Conservation (phyloP, 352 stramenopile species). For the Phytopythium delawarense region DNA sequence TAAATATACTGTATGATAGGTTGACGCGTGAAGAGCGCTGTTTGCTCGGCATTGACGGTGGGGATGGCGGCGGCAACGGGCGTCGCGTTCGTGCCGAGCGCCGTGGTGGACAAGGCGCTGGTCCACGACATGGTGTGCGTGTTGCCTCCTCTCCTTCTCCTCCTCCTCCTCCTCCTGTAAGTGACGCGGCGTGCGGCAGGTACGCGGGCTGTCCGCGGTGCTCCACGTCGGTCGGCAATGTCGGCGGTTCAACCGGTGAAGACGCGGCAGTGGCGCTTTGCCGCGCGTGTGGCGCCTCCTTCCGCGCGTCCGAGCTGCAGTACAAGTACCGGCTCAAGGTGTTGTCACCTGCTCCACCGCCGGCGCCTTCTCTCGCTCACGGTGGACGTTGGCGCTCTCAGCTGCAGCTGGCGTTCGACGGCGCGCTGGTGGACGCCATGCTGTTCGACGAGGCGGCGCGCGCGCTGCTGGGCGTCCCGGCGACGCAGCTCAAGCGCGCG, state of each 20-base stretch:
- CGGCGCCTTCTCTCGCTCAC: not conserved
- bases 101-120: constrained; percentile 42
- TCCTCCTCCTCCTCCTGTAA: not conserved
- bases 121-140: constrained; percentile 53
- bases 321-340: constrained; percentile 58
- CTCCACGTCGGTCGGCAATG: constrained; percentile 27
- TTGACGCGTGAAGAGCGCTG: not conserved
- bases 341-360: no score
- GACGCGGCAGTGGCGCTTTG: constrained; percentile 18
- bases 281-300: constrained; percentile 18
- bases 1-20: not conserved
- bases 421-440: constrained; percentile 29
- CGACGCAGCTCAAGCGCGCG: constrained; percentile 21
- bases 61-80: not conserved
- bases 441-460: constrained; percentile 48
- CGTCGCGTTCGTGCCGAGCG: constrained; percentile 37
- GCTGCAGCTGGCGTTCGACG: constrained; percentile 36
- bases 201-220: constrained; percentile 51
- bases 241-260: constrained; percentile 9
- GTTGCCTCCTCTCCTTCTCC: not conserved
- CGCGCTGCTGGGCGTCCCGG: constrained; percentile 30
- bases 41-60: not conserved
- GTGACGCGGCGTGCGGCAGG: constrained; percentile 10
- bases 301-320: constrained; percentile 19
- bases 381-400: constrained; percentile 5